Percentiles rank a stretch among this genome's conserved stretches.
These are phyloP conservation scores for Microcos paniculata DNA, from an alignment of 345 rosid genomes.

Conservation along the genomic window DNA sequence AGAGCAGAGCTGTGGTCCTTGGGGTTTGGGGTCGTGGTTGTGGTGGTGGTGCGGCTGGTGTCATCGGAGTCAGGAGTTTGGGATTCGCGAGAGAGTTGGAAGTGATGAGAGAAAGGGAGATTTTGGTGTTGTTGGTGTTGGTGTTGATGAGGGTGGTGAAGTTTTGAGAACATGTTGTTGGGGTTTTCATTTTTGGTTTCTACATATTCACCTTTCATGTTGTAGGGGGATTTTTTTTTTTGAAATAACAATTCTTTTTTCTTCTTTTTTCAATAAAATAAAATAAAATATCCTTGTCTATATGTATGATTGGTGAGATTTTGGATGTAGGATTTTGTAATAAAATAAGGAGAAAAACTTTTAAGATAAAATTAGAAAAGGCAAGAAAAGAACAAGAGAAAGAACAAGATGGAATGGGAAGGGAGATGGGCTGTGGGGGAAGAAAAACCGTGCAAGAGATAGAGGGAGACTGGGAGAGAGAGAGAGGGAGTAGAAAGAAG, in stretches of 20 bases:
- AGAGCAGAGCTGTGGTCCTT: neutral
- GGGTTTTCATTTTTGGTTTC: slow-evolving; percentile 33
- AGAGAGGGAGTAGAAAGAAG: neutral
- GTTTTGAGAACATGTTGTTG: slow-evolving; percentile 59
- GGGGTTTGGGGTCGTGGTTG: slow-evolving; percentile 11
- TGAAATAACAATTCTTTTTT: neutral
- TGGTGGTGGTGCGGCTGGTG: slow-evolving; percentile 12
- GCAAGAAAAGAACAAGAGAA: neutral
- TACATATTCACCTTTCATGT: slow-evolving; percentile 67
- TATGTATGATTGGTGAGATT: slow-evolving; percentile 12
- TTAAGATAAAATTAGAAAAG: neutral
- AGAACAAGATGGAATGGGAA: neutral
- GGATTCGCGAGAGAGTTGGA: slow-evolving; percentile 44
- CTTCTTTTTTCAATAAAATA: neutral
- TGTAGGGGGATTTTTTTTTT: neutral
- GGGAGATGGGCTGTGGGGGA: neutral
- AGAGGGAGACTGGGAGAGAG: neutral
- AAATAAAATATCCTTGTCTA: neutral
- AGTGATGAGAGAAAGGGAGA: slow-evolving; percentile 49
- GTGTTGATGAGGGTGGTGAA: slow-evolving; percentile 36
- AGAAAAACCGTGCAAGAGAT: neutral
- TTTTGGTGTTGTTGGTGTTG: slow-evolving; percentile 23
- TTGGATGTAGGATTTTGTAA: neutral
- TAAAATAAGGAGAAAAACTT: neutral
- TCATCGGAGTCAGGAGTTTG: slow-evolving; percentile 30